A percentile compares a stretch with the other conserved stretches of the same genome.
Evolutionary conservation across 2,329 filamentous ascomycete genomes (phyloP).

Genomic region (Cordyceps javanica): DNA sequence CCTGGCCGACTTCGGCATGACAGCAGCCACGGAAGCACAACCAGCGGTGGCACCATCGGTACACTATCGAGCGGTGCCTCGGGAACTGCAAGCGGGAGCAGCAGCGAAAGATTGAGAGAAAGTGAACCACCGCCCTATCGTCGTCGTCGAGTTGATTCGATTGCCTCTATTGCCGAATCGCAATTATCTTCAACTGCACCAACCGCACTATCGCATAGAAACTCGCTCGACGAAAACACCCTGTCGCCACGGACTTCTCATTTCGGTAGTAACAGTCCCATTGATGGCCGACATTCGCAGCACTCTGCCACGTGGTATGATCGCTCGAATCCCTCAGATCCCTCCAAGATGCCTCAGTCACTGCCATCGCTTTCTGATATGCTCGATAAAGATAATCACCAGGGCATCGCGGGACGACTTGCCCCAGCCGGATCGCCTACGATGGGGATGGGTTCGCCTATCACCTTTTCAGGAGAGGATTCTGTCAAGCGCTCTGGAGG

Average conservation of each 20-base stretch:
- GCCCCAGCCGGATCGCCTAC: neutral
- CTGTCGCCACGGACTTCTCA: conserved; percentile 36
- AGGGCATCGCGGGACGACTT: neutral
- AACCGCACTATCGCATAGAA: conserved; percentile 28
- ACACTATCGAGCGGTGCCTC: conserved; percentile 30
- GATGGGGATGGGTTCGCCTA: neutral
- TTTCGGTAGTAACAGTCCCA: conserved; percentile 29
- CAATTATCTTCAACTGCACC: conserved; percentile 35
- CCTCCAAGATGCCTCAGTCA: conserved; percentile 23
- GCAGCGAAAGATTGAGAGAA: conserved; percentile 40
- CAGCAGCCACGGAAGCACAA: conserved; percentile 34
- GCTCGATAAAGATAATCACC: conserved; percentile 30
- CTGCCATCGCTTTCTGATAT: conserved; percentile 44
- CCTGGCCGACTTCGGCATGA: conserved; percentile 29
- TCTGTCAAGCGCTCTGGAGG: neutral
- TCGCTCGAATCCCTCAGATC: conserved; percentile 18
- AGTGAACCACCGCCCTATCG: conserved; percentile 43
- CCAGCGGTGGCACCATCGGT: conserved; percentile 33
- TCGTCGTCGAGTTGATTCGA: conserved; percentile 43
- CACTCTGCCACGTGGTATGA: conserved; percentile 24
- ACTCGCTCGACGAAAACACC: conserved; percentile 36
- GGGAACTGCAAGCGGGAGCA: conserved; percentile 33
- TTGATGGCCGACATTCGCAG: conserved; percentile 22
- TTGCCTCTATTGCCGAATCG: conserved; percentile 39
- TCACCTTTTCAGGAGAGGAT: neutral